Evolutionary conservation across 306 rosid genomes (phyloP), one percentile per base, ranked within the genome.

Genomic region (Prosopis cineraria): DNA sequence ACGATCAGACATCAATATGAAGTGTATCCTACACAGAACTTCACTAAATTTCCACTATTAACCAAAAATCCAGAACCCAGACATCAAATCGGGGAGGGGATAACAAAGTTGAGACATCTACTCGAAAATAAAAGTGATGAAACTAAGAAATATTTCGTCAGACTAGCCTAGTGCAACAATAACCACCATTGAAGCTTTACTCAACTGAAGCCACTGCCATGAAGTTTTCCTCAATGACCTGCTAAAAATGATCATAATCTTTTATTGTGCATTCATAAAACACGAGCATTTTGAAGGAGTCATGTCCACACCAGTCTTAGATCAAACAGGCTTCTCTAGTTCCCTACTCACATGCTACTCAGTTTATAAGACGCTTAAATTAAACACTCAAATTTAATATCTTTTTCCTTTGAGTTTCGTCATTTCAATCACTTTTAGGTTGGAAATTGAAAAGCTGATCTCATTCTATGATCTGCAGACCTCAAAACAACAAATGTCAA

Each of bases 151-250:
- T 24, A 29, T 39, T 68, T 48, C 37, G 48, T 60, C 47, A 45
- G 0, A 39, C 64, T 48, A 31, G 64, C 64, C 75, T 52, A 43
- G 62, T 76, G 34, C 19, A 48, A 68, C 55, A 75, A 81, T 65
- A 50, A 68, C 76, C 63, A 56, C 58, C 53, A n/a, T 70, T 55
- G 72, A 22, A 81, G 70, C 60, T 56, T 69, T 33, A 31, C 47
- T 10, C 30, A 33, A 50, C 33, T 47, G 43, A 37, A 65, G 43
- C 66, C 30, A 24, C 67, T 76, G 17, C 55, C 80, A 45, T 10
- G 40, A 73, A 71, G 64, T 77, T 20, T 80, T 69, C 72, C 63
- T 69, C 58, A 34, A 41, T 12, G 60, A 41, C 78, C 85, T 77
- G 80, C 56, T 52, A 25, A 72, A 74, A 60, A 66, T 22, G 60